Evolutionary conservation across 208 protist genomes (phyloP).

Genomic region (Trypanosoma cruzi): DNA sequence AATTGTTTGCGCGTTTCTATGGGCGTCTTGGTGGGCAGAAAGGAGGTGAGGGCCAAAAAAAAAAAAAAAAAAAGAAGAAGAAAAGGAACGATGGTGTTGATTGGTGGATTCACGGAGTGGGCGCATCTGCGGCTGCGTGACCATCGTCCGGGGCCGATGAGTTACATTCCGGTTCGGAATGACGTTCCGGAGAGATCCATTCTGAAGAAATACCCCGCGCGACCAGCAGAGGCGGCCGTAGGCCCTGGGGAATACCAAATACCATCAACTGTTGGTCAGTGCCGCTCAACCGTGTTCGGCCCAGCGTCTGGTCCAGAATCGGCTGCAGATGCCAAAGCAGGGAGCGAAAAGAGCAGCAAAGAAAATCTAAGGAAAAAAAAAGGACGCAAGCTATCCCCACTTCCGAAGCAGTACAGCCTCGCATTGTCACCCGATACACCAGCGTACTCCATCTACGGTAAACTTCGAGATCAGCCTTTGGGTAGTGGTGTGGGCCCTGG

Average conservation of each 20-base stretch:
- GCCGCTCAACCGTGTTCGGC: slow-evolving; percentile 51
- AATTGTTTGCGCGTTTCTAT: too few species aligned
- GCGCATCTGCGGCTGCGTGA: slow-evolving; percentile 79
- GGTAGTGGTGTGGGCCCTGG: slow-evolving; percentile 41
- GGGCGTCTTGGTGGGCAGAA: too few species aligned
- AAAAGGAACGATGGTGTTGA: slow-evolving; percentile 17
- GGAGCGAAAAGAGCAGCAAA: neutral
- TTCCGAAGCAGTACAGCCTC: slow-evolving; percentile 78
- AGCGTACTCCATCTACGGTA: slow-evolving; percentile 65
- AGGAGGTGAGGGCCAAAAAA: neutral
- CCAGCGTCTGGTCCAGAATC: slow-evolving; percentile 11
- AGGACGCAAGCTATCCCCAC: neutral
- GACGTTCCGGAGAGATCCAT: slow-evolving; percentile 49
- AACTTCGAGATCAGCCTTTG: slow-evolving; percentile 34
- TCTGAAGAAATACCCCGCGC: slow-evolving; percentile 33
- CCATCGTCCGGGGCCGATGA: slow-evolving; percentile 61
- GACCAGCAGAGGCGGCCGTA: slow-evolving; percentile 11
- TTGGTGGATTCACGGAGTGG: slow-evolving; percentile 73
- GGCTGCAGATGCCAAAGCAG: neutral
- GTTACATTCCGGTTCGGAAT: slow-evolving; percentile 54
- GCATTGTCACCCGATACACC: slow-evolving; percentile 62
- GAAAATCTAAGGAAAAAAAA: neutral
- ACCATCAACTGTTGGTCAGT: slow-evolving; percentile 56
- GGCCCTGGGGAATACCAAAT: slow-evolving; percentile 73
- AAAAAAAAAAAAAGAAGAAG: slow-evolving; percentile 4